phyloP scores from a whole-genome alignment of 495 filamentous ascomycete genomes.

The Aspergillus incahuasiensis region DNA sequence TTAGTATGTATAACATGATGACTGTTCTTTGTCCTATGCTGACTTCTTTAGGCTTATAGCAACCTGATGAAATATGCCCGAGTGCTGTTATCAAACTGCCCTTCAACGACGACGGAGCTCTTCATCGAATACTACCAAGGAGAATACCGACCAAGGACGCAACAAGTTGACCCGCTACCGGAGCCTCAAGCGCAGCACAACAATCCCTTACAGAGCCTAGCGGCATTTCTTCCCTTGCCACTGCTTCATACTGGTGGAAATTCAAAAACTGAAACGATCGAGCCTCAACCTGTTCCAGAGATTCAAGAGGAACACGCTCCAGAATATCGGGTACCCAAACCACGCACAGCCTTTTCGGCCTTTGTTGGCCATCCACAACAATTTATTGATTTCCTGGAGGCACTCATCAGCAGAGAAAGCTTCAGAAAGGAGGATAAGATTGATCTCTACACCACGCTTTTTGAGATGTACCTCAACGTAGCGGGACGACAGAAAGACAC shows the following conservation, averaged over 20 bases:
- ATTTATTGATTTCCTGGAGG: constrained; percentile 88
- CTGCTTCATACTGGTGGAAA: constrained; percentile 65
- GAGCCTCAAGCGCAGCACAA: constrained; percentile 53
- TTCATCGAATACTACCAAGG: constrained; percentile 95
- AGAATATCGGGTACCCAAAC: constrained; percentile 58
- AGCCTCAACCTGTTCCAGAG: constrained; percentile 26
- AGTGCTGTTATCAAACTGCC: constrained; percentile 80
- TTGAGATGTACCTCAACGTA: constrained; percentile 95
- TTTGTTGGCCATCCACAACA: constrained; percentile 91
- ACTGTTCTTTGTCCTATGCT: background rate
- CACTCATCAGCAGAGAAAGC: constrained; percentile 62
- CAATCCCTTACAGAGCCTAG: constrained; percentile 75
- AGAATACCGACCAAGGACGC: constrained; percentile 67
- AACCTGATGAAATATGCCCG: constrained; percentile 95
- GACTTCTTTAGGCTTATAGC: constrained; percentile 62
- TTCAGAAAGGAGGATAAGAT: constrained; percentile 66
- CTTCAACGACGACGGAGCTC: constrained; percentile 69
- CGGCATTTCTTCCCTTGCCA: constrained; percentile 75
- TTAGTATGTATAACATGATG: constrained; percentile 47
- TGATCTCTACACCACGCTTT: constrained; percentile 91
- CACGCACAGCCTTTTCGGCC: constrained; percentile 88
- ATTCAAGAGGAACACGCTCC: constrained; percentile 20
- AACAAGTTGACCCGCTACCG: constrained; percentile 45
- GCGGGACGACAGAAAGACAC: constrained; percentile 67
- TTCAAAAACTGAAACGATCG: constrained; percentile 34